A percentile compares a stretch with the other conserved stretches of the same genome.
Evolutionary conservation across 2,329 filamentous ascomycete genomes (phyloP).

Genomic region (Tetracladium maxilliforme): DNA sequence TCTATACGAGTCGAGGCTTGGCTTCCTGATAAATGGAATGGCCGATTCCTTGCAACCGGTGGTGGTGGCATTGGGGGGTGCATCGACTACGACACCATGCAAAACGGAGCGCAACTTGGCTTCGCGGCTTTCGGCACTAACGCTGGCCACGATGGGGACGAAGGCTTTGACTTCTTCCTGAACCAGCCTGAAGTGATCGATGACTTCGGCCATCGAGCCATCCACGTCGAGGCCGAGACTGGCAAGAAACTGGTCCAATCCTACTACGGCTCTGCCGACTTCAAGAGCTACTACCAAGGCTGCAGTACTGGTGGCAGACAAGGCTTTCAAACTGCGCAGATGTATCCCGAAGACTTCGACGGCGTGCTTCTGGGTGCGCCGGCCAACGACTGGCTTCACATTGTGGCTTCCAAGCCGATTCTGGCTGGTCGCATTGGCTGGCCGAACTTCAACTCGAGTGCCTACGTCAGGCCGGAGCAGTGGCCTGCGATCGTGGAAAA

Average conservation of each 20-base stretch:
- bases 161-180: no score
- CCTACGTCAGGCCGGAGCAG: no score
- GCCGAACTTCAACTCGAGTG: no score
- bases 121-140: slow-evolving; percentile 28
- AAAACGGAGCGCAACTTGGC: slow-evolving; percentile 32
- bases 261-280: slow-evolving; percentile 19
- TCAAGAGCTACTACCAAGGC: slow-evolving; percentile 30
- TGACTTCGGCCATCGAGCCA: slow-evolving; percentile 22
- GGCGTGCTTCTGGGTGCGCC: slow-evolving; percentile 29
- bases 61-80: slow-evolving; percentile 28
- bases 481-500: no score
- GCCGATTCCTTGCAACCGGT: slow-evolving; percentile 28
- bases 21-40: slow-evolving; percentile 24
- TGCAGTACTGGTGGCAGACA: slow-evolving; percentile 32
- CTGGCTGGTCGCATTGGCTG: no score
- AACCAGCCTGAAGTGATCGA: slow-evolving; percentile 18
- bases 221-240: slow-evolving; percentile 19
- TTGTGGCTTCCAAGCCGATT: no score
- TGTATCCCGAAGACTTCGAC: slow-evolving; percentile 23
- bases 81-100: slow-evolving; percentile 28
- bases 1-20: no score
- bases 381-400: no score
- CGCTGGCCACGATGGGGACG: slow-evolving; percentile 19
- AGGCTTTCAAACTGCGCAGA: slow-evolving; percentile 28
- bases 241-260: slow-evolving; percentile 26